Evolutionary conservation across 2,329 filamentous ascomycete genomes (phyloP).

Genomic region (Pyrenophora graminea): DNA sequence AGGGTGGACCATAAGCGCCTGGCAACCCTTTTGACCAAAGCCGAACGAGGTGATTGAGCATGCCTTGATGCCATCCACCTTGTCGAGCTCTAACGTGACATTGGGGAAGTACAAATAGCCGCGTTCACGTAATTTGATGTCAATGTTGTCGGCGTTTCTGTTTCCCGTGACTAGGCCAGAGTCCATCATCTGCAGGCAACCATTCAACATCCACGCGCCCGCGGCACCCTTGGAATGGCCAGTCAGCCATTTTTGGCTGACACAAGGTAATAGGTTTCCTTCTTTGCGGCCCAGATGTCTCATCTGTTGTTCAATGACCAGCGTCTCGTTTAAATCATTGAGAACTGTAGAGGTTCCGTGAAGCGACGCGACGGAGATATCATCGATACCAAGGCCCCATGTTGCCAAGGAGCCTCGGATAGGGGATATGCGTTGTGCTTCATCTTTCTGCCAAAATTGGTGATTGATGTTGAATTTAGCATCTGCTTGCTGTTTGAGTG

Average conservation of each 20-base stretch:
- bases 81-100: constrained; percentile 77
- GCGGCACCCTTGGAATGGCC: constrained; percentile 99
- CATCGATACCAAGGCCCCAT: constrained; percentile 97
- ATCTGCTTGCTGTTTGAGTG: constrained; percentile 87
- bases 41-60: constrained; percentile 99
- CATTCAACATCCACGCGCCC: constrained; percentile 99
- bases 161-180: constrained; percentile 93
- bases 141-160: constrained; percentile 96
- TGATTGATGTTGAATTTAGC: constrained; percentile 94
- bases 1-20: constrained; percentile 95
- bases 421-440: constrained; percentile 76
- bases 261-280: constrained; percentile 92
- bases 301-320: constrained; percentile 95
- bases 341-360: constrained; percentile 98
- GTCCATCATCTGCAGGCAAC: constrained; percentile 93
- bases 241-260: constrained; percentile 99
- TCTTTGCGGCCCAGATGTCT: constrained; percentile 92
- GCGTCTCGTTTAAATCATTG: constrained; percentile 99
- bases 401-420: constrained; percentile 94
- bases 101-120: constrained; percentile 89
- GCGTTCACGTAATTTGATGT: constrained; percentile 94
- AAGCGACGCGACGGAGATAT: constrained; percentile 94
- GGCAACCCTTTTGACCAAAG: constrained; percentile 98
- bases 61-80: constrained; percentile 97
- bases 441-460: constrained; percentile 97